A percentile compares a stretch with the other conserved stretches of the same genome.
Evolutionary conservation across 169 alveolate species (phyloP).

Genomic region (Plasmodium inui): DNA sequence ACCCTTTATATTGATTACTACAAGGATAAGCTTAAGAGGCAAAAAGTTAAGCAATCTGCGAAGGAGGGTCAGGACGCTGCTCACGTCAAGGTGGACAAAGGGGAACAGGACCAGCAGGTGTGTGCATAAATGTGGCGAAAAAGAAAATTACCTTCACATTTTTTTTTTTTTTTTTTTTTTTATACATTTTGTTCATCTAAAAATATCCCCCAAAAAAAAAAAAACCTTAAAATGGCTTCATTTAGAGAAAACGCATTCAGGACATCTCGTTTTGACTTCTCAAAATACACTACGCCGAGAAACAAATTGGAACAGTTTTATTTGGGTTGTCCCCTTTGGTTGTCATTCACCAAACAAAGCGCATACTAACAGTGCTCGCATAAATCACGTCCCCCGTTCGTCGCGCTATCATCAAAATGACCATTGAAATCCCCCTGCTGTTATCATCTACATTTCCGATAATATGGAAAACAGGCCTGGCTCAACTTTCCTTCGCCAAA

Average conservation of each 20-base stretch:
- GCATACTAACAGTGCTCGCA: neutral
- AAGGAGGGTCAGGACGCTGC: neutral
- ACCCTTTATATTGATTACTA: conserved; percentile 41
- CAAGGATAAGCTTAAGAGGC: conserved; percentile 20
- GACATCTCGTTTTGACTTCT: neutral
- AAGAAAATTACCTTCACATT: neutral
- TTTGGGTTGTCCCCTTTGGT: neutral
- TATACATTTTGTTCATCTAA: neutral
- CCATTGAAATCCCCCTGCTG: conserved; percentile 60
- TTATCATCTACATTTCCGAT: conserved; percentile 69
- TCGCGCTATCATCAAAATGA: conserved; percentile 9
- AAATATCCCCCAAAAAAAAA: neutral
- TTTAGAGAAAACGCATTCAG: neutral
- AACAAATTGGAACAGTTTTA: neutral
- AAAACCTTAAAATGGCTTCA: neutral
- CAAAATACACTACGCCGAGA: neutral
- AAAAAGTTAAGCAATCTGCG: neutral
- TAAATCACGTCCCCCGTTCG: neutral
- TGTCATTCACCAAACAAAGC: neutral
- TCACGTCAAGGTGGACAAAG: neutral
- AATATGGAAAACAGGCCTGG: conserved; percentile 70
- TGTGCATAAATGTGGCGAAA: neutral
- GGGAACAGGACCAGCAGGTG: neutral
- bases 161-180: neutral
- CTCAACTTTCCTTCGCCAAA: conserved; percentile 77